Evolutionary conservation across 1,284 basidiomycete genomes (phyloP).

Genomic region (Fomes fomentarius): DNA sequence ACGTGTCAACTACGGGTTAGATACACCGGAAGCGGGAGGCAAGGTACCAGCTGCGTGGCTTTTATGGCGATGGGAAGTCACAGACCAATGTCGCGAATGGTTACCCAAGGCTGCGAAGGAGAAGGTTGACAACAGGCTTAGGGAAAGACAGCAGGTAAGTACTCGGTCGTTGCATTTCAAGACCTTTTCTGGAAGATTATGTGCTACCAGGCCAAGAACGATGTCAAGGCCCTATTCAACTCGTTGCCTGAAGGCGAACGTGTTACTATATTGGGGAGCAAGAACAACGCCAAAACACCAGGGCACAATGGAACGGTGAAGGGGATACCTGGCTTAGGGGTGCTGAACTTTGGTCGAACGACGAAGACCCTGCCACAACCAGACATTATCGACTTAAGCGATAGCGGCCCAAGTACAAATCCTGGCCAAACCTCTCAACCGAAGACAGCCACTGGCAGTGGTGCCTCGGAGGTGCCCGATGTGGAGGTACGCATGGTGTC

Average conservation of each 20-base stretch:
- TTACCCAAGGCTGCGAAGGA: conserved; percentile 72
- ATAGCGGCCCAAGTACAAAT: neutral
- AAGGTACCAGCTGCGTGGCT: conserved; percentile 63
- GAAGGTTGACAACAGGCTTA: conserved; percentile 61
- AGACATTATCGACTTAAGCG: conserved; percentile 10
- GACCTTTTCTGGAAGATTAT: neutral
- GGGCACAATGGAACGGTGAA: conserved; percentile 13
- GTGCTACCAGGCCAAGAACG: conserved; percentile 57
- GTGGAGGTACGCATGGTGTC: conserved; percentile 8
- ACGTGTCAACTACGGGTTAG: conserved; percentile 78
- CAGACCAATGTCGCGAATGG: conserved; percentile 58
- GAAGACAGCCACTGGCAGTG: neutral
- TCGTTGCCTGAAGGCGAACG: conserved; percentile 58
- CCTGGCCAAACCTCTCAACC: neutral
- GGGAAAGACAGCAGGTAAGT: conserved; percentile 70
- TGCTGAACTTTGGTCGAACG: neutral
- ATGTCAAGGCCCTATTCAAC: conserved; percentile 56
- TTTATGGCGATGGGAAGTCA: conserved; percentile 91
- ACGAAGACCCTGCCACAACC: neutral
- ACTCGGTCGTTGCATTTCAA: too few species aligned
- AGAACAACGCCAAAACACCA: conserved; percentile 36
- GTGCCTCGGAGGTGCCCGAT: neutral
- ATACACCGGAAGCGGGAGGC: conserved; percentile 44
- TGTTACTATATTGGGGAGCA: conserved; percentile 56
- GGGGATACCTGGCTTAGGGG: neutral